Conservation (phyloP, 129 eudicot species). For the Chrysanthemum lavandulifolium region DNA sequence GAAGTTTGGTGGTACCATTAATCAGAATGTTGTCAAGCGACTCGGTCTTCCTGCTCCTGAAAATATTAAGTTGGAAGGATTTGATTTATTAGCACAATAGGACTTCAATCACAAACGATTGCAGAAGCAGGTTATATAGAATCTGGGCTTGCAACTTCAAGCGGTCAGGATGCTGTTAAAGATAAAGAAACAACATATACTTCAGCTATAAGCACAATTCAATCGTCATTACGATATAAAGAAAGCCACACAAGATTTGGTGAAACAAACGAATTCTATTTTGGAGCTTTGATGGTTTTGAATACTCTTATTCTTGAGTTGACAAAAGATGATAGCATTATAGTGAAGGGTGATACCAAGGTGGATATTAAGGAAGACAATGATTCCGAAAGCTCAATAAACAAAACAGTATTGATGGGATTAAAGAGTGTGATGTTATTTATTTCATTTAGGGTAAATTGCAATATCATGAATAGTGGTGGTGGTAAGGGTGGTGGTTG, state of each 20-base stretch:
- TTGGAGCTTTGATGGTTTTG: conserved; percentile 82
- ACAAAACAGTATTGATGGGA: conserved; percentile 32
- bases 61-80: conserved; percentile 79
- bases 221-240: conserved; percentile 69
- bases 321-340: conserved; percentile 43
- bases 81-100: conserved; percentile 70
- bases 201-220: conserved; percentile 18
- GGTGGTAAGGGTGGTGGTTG: too few relatives aligned
- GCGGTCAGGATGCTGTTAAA: conserved; percentile 31
- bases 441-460: too few relatives aligned
- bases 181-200: conserved; percentile 26
- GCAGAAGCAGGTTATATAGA: conserved; percentile 83
- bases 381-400: conserved; percentile 21
- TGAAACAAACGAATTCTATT: conserved; percentile 80
- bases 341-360: conserved; percentile 32
- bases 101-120: conserved; percentile 47
- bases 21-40: conserved; percentile 63
- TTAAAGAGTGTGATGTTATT: too few relatives aligned
- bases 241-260: conserved; percentile 71
- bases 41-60: conserved; percentile 84
- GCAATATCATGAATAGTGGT: too few relatives aligned
- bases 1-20: conserved; percentile 56
- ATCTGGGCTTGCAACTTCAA: conserved; percentile 85
- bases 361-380: conserved; percentile 37
- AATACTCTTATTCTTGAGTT: conserved; percentile 67